Conservation (phyloP, 2,329 filamentous ascomycete species). For the Cladophialophora psammophila region DNA sequence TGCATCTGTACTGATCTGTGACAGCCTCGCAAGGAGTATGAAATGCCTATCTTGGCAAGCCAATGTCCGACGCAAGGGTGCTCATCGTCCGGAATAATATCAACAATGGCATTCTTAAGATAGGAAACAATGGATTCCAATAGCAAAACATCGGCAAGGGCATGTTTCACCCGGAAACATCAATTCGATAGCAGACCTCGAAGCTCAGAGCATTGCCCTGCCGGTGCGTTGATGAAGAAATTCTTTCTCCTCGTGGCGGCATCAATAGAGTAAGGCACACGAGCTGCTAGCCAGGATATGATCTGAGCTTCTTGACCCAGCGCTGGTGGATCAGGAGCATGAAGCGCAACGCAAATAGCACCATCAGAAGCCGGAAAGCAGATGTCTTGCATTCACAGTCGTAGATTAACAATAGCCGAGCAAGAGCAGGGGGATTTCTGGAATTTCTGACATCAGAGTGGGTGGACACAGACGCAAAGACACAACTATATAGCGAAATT, state of each 20-base stretch:
- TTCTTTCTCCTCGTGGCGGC: conserved; percentile 22
- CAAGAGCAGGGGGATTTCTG: background rate
- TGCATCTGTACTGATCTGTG: background rate
- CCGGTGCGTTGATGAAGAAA: conserved; percentile 5
- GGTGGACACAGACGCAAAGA: background rate
- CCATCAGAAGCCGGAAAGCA: background rate
- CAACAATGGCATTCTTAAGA: conserved; percentile 22
- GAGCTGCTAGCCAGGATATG: background rate
- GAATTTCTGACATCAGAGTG: background rate
- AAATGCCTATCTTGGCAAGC: conserved; percentile 18
- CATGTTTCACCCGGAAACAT: conserved; percentile 22
- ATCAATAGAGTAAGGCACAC: conserved; percentile 17
- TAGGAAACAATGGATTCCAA: conserved; percentile 25
- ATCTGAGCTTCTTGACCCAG: background rate
- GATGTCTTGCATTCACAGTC: background rate
- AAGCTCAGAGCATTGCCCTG: conserved; percentile 6
- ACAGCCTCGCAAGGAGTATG: conserved; percentile 13
- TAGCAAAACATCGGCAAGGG: conserved; percentile 5
- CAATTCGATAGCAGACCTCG: conserved; percentile 1
- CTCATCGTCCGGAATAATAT: conserved; percentile 7
- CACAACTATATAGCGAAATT: background rate
- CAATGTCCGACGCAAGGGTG: conserved; percentile 34
- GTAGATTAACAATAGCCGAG: background rate
- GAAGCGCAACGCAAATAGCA: background rate
- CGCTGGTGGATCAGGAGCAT: background rate